These are phyloP conservation scores for Sporisorium exsertum DNA, from an alignment of 1,284 basidiomycete species.

Conservation along the genomic window DNA sequence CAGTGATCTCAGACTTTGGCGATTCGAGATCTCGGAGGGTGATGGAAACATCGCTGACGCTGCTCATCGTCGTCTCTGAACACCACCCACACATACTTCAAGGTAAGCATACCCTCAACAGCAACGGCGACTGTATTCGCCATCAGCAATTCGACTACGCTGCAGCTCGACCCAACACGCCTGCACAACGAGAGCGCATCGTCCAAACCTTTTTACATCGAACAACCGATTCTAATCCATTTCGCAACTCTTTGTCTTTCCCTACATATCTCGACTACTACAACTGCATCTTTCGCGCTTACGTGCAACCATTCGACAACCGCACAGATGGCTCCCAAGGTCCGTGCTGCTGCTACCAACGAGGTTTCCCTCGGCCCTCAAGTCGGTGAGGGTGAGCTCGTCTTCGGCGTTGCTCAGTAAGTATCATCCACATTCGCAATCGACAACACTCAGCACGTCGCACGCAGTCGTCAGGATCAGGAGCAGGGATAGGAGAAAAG, in stretches of 20 bases:
- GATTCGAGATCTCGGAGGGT: conserved; percentile 7
- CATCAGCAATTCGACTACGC: not conserved
- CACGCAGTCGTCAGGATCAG: not conserved
- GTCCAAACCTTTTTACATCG: not conserved
- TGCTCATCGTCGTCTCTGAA: conserved; percentile 34
- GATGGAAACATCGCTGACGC: conserved; percentile 20
- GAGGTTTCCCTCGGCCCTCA: conserved; percentile 69
- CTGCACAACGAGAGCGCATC: not conserved
- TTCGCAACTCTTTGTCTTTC: not conserved
- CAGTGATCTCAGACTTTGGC: not conserved
- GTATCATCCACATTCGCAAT: conserved; percentile 19
- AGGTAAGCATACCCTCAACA: conserved; percentile 41
- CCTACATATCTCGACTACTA: not conserved
- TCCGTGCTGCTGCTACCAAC: conserved; percentile 59
- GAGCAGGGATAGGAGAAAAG: not conserved
- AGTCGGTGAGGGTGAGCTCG: conserved; percentile 69
- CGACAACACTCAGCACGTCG: conserved; percentile 20
- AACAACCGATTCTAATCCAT: conserved; percentile 24
- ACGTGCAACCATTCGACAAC: not conserved
- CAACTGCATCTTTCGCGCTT: not conserved
- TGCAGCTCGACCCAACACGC: conserved; percentile 1
- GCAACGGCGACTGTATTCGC: conserved; percentile 7
- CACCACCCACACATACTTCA: conserved; percentile 51
- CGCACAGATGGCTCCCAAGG: conserved; percentile 67
- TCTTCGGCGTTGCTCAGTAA: conserved; percentile 69